phyloP scores from a whole-genome alignment of 108 stramenopile species.

The Aurantiochytrium sp. region DNA sequence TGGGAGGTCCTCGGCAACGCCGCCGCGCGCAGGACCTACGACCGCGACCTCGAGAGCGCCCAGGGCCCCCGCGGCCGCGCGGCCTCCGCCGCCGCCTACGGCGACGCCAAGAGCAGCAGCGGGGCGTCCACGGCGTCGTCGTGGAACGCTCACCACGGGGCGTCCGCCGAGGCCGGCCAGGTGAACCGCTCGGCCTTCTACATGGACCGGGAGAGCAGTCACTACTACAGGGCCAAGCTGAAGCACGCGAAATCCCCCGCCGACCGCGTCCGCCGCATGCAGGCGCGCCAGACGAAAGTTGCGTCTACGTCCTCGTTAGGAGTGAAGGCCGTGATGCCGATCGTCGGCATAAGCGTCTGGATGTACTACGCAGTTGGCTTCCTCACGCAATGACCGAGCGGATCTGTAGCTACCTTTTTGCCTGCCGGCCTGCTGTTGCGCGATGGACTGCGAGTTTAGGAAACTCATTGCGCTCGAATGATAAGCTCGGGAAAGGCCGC shows the following conservation, averaged over 20 bases:
- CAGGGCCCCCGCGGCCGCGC: not conserved
- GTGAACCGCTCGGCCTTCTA: not conserved
- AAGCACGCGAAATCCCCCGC: not conserved
- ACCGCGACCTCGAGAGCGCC: not conserved
- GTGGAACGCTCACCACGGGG: not conserved
- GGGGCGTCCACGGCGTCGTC: too few relatives aligned
- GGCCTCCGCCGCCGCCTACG: not conserved
- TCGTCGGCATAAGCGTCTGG: not conserved
- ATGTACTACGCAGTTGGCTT: not conserved
- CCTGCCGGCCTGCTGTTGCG: not conserved
- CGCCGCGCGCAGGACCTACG: not conserved
- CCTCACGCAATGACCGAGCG: not conserved
- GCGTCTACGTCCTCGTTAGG: not conserved
- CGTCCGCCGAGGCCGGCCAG: not conserved
- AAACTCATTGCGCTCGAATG: too few relatives aligned
- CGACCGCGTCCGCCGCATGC: not conserved
- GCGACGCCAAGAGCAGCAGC: not conserved
- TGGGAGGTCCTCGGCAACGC: not conserved
- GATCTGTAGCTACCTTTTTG: not conserved
- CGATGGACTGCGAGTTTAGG: not conserved
- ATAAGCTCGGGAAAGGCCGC: too few relatives aligned
- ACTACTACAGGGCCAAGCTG: not conserved
- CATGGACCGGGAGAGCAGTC: not conserved
- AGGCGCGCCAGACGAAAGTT: not conserved
- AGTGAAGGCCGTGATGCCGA: not conserved